phyloP scores from a whole-genome alignment of 2,329 filamentous ascomycete species.

The Colletotrichum lini region DNA sequence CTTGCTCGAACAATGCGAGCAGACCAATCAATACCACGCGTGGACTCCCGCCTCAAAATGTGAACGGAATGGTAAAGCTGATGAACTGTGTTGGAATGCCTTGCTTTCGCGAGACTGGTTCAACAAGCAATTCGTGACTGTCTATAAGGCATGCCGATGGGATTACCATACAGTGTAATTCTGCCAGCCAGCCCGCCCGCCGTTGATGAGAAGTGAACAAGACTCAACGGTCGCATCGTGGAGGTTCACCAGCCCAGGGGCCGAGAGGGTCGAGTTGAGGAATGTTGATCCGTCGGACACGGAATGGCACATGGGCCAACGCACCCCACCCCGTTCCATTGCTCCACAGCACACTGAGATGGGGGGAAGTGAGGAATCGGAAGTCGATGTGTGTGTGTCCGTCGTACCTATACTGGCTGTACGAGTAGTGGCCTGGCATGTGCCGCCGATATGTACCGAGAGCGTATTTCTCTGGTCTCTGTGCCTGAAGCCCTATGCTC shows the following conservation, averaged over 20 bases:
- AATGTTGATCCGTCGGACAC: constrained; percentile 11
- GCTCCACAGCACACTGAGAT: constrained; percentile 4
- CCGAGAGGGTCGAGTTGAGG: not conserved
- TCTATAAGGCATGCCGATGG: not conserved
- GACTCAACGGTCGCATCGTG: constrained; percentile 27
- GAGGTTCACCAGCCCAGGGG: not conserved
- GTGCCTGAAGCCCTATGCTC: not conserved
- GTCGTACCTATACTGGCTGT: too few relatives aligned
- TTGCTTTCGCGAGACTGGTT: not conserved
- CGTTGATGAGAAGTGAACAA: constrained; percentile 12
- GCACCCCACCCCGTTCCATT: not conserved
- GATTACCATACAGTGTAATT: not conserved
- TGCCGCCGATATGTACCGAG: not conserved
- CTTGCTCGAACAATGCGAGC: constrained; percentile 2
- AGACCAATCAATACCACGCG: not conserved
- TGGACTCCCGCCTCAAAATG: not conserved
- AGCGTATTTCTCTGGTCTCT: not conserved
- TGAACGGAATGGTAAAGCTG: not conserved
- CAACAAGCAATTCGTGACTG: not conserved
- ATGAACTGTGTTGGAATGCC: not conserved
- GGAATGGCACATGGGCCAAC: constrained; percentile 11
- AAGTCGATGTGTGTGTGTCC: not conserved
- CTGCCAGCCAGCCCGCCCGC: not conserved
- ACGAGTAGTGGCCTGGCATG: not conserved
- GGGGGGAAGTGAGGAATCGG: not conserved